Evolutionary conservation across 2,329 filamentous ascomycete genomes (phyloP), one percentile per base, ranked within the genome.

Genomic region (Nigrospora osmanthi): DNA sequence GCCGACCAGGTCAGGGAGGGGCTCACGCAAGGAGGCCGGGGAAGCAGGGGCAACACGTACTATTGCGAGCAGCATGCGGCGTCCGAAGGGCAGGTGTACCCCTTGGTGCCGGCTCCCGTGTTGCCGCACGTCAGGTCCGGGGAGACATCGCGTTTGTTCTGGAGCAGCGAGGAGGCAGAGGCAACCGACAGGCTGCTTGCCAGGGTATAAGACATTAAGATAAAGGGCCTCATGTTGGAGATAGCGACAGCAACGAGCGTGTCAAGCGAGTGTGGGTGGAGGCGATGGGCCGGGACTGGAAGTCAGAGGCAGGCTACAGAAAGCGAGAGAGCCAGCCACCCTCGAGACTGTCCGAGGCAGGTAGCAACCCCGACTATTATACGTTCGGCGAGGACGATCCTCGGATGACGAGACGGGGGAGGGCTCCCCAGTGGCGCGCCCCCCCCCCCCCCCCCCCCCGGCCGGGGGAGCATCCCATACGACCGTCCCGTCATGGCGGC

Each of bases 41-140:
- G 12, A 11, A 11, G 5, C 13, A n/a, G 30, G 9, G 31, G 13
- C 16, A 35, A 32, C 11, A 50, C 54, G 42, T 35, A 56, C 54
- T 54, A 49, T 38, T 51, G 49, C 32, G 53, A 55, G 43, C 55
- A 58, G 38, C 55, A 58, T 34, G 48, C 40, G 36, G 44, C 44
- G 13, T 42, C 40, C 23, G 48, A 45, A 13, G 55, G 54, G 39
- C 55, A 58, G 7, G 48, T 53, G 37, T 56, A 58, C 3, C 55
- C 55, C 36, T 54, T 40, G 23, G 50, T 49, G 4, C 55, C 54
- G 23, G 53, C 54, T 10, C 53, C 55, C 12, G 50, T 54, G 35
- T 45, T 54, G 6, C 55, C 55, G 31, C 54, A 57, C 6, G 54
- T 56, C 19, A 52, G 38, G 39, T 57, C 54, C 6, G 54, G 52